Evolutionary conservation across 352 stramenopile genomes (phyloP).

Genomic region (Peronospora farinosa): DNA sequence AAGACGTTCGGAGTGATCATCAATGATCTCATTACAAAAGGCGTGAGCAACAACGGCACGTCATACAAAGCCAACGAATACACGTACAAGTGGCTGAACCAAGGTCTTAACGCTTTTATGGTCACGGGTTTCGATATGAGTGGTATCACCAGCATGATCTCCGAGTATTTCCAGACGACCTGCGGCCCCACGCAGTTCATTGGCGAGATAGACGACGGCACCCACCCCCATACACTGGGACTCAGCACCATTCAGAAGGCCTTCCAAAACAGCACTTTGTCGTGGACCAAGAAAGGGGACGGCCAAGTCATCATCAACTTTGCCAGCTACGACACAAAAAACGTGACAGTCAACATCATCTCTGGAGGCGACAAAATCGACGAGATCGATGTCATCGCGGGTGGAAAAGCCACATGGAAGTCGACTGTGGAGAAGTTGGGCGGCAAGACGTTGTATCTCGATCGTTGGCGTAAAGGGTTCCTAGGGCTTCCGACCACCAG

Average conservation of each 20-base stretch:
- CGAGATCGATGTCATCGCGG: conserved; percentile 34
- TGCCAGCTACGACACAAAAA: conserved; percentile 35
- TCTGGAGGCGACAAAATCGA: conserved; percentile 44
- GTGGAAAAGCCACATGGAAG: conserved; percentile 32
- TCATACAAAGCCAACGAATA: conserved; percentile 13
- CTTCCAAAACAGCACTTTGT: conserved; percentile 32
- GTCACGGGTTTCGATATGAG: conserved; percentile 21
- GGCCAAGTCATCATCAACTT: conserved; percentile 40
- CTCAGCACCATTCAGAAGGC: conserved; percentile 34
- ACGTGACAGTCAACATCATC: conserved; percentile 46
- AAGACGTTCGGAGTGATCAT: conserved; percentile 27
- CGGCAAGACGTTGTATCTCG: conserved; percentile 60
- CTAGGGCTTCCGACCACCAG: conserved; percentile 45
- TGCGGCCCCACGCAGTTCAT: conserved; percentile 36
- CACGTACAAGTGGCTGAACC: conserved; percentile 11
- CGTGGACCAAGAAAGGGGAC: conserved; percentile 39
- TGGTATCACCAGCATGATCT: conserved; percentile 23
- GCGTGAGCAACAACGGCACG: conserved; percentile 21
- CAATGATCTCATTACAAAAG: conserved; percentile 20
- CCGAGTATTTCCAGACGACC: conserved; percentile 29
- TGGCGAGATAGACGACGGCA: conserved; percentile 40
- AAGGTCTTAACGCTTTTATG: conserved; percentile 15
- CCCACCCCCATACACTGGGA: conserved; percentile 32
- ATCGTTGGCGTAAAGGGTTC: conserved; percentile 52
- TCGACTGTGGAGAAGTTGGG: conserved; percentile 28